These are phyloP conservation scores for Psilocybe sp. DNA, from an alignment of 768 basidiomycete species.

Conservation along the genomic window DNA sequence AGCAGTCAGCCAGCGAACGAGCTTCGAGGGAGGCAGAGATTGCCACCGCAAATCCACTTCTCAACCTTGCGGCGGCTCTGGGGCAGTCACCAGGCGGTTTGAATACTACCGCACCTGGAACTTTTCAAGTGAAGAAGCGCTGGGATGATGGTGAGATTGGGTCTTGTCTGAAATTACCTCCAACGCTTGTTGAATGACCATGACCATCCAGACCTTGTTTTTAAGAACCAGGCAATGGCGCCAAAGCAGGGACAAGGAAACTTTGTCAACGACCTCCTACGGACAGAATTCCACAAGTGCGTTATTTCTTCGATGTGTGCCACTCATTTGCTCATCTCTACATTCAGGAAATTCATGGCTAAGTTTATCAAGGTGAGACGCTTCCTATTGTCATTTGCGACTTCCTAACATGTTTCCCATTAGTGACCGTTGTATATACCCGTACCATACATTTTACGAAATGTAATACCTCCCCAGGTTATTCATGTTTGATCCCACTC, in stretches of 20 bases:
- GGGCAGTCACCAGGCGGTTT: conserved; percentile 69
- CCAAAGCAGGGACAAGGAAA: conserved; percentile 60
- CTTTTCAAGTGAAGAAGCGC: conserved; percentile 87
- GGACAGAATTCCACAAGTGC: conserved; percentile 92
- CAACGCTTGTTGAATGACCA: conserved; percentile 5
- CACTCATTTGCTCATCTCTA: conserved; percentile 2
- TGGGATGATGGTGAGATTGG: conserved; percentile 86
- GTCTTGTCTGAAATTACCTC: conserved; percentile 1
- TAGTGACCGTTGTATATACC: conserved; percentile 22
- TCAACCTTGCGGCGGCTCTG: conserved; percentile 89
- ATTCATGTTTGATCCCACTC: conserved; percentile 46
- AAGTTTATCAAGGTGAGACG: conserved; percentile 79
- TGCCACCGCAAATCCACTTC: conserved; percentile 82
- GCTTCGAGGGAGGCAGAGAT: conserved; percentile 77
- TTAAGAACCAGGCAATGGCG: conserved; percentile 94
- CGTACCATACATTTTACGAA: neutral
- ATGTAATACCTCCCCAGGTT: no score
- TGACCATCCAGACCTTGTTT: conserved; percentile 73
- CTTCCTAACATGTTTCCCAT: conserved; percentile 1
- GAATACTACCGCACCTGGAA: conserved; percentile 72
- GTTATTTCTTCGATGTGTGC: conserved; percentile 24
- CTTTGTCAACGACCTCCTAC: conserved; percentile 93
- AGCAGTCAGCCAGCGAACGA: conserved; percentile 59
- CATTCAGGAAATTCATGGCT: conserved; percentile 81
- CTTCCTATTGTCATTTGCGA: neutral